Base-by-base conservation (phyloP, 2,329 filamentous ascomycete genomes). In the Aspergillus neotritici region DNA sequence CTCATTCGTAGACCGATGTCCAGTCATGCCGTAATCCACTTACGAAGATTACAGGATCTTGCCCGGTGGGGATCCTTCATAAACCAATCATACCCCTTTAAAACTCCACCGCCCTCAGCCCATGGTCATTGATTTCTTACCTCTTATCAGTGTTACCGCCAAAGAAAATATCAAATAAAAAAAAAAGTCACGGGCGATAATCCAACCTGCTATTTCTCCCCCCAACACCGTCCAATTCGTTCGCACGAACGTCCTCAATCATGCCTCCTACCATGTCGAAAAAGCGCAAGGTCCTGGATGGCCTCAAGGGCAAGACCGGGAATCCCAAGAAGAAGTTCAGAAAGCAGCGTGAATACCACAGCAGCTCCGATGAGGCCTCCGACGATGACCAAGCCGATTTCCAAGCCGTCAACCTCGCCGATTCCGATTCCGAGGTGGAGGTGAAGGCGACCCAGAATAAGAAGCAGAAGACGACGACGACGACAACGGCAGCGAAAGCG, bases 261-360 rank as follows among this genome's bases (percentile, higher is more conserved):
- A 73, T 72, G 69, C 65, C 62, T 46, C 65, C 66, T 34, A 56
- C 62, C 10, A 57, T 61, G 16, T 58, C 62, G 13, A 74, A 72
- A 62, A 79, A 82, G 56, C 73, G 79, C 60, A 78, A 79, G 62
- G 73, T 78, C 17, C 75, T 80, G 44, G 79, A 83, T 41, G 75
- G 75, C 40, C 72, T 78, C 63, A 70, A 73, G 40, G 75, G 74
- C 35, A 75, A 75, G 55, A 69, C 69, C 38, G 70, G 72, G 17
- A 62, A 69, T 35, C 71, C 73, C 28, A 71, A 72, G 49, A 79
- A 78, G 63, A 79, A 79, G 55, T 73, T 80, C 61, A 80, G 78
- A 63, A 81, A 80, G 62, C 80, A 84, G 61, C 68, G 67, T 52
- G 67, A 72, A 45, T 84, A 85, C 67, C 76, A 83, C 73, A 82